Evolutionary conservation across 2,329 filamentous ascomycete species (phyloP).

Genomic region (Leptosphaerulina australis): DNA sequence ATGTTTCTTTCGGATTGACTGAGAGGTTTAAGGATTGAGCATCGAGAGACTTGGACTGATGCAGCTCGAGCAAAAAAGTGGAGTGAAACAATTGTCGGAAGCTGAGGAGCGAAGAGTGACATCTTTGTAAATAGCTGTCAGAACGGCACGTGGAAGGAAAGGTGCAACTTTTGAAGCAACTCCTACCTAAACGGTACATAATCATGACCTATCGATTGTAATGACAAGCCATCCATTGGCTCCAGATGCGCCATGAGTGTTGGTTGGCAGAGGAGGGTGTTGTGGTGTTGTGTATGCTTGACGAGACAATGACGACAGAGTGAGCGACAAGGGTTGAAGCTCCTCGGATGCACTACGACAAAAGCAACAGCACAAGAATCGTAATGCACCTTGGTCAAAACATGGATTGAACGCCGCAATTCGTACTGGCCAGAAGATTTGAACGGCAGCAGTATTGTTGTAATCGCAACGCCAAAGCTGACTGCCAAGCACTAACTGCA

Average conservation of each 20-base stretch:
- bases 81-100: slow-evolving; percentile 12
- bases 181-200: slow-evolving; percentile 9
- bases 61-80: slow-evolving; percentile 8
- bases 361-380: neutral
- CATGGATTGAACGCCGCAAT: too few species aligned
- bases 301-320: slow-evolving; percentile 11
- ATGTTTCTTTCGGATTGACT: slow-evolving; percentile 1
- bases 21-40: slow-evolving; percentile 1
- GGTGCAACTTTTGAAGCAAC: slow-evolving; percentile 12
- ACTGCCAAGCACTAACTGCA: too few species aligned
- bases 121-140: slow-evolving; percentile 17
- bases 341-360: slow-evolving; percentile 2
- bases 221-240: slow-evolving; percentile 18
- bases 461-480: too few species aligned
- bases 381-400: too few species aligned
- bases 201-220: slow-evolving; percentile 25
- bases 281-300: slow-evolving; percentile 6
- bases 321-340: neutral
- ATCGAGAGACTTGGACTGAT: slow-evolving; percentile 2
- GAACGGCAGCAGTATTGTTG: too few species aligned
- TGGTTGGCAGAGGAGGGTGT: slow-evolving; percentile 1
- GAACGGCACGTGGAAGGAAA: slow-evolving; percentile 16
- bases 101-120: slow-evolving; percentile 23
- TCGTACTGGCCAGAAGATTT: too few species aligned
- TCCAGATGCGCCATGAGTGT: neutral